Evolutionary conservation across 768 basidiomycete species (phyloP).

Genomic region (Naganishia kalamii): DNA sequence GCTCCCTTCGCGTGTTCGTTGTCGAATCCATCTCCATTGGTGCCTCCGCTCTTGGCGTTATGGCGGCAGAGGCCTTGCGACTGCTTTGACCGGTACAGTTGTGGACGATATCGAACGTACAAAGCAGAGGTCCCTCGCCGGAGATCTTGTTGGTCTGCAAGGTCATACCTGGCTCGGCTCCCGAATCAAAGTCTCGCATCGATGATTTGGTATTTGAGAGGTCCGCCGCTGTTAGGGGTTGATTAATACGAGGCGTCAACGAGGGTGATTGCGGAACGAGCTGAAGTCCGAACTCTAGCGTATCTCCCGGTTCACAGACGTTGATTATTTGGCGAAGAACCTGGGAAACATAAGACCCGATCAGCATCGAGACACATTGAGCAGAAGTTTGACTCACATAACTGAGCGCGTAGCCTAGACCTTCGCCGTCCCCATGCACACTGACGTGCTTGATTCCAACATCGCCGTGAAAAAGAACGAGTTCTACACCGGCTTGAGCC

Average conservation of each 20-base stretch:
- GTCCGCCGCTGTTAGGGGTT: constrained; percentile 32
- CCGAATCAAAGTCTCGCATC: not conserved
- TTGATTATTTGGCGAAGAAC: constrained; percentile 74
- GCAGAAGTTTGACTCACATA: constrained; percentile 59
- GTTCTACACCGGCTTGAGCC: constrained; percentile 75
- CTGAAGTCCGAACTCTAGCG: constrained; percentile 73
- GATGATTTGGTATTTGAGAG: constrained; percentile 17
- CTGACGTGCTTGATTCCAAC: constrained; percentile 78
- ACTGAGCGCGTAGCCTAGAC: constrained; percentile 68
- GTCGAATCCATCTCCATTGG: constrained; percentile 2
- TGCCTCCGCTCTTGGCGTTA: constrained; percentile 15
- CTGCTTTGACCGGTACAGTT: constrained; percentile 42
- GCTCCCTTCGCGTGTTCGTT: constrained; percentile 20
- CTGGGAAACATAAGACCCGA: constrained; percentile 49
- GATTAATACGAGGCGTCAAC: constrained; percentile 32
- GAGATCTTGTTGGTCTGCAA: constrained; percentile 30
- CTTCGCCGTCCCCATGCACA: constrained; percentile 78
- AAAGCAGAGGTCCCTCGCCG: constrained; percentile 51
- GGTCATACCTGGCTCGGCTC: constrained; percentile 29
- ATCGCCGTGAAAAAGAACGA: constrained; percentile 85
- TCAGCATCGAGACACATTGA: too few relatives aligned
- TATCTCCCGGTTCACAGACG: constrained; percentile 65
- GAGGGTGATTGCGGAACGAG: constrained; percentile 45
- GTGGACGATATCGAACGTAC: constrained; percentile 58
- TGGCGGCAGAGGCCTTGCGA: constrained; percentile 23